Percentiles rank a stretch among this genome's conserved stretches.
phyloP scores from a whole-genome alignment of 306 rosid genomes.

The Geum urbanum region DNA sequence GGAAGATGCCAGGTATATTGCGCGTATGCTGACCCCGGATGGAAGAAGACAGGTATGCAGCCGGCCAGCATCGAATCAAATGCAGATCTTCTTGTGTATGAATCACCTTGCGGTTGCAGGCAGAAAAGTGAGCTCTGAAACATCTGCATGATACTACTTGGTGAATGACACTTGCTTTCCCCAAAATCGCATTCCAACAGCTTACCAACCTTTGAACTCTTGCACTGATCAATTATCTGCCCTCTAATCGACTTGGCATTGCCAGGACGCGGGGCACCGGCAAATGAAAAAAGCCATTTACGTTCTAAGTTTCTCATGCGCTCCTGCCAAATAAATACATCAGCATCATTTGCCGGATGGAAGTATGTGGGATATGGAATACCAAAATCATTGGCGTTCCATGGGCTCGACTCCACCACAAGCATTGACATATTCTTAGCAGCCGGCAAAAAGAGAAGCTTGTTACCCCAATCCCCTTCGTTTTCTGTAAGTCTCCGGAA shows the following conservation, averaged over 20 bases:
- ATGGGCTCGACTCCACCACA: slow-evolving; percentile 98
- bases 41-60: slow-evolving; percentile 96
- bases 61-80: slow-evolving; percentile 96
- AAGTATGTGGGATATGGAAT: slow-evolving; percentile 96
- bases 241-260: slow-evolving; percentile 84
- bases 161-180: slow-evolving; percentile 97
- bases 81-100: slow-evolving; percentile 92
- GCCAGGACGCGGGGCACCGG: slow-evolving; percentile 97
- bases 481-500: slow-evolving; percentile 72
- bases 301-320: slow-evolving; percentile 49
- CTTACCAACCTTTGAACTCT: slow-evolving; percentile 59
- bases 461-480: slow-evolving; percentile 85
- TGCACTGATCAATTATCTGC: slow-evolving; percentile 78
- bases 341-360: slow-evolving; percentile 92
- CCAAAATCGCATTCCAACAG: slow-evolving; percentile 93
- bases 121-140: slow-evolving; percentile 95
- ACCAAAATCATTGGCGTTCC: slow-evolving; percentile 97
- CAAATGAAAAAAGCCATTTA: slow-evolving; percentile 87
- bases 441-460: slow-evolving; percentile 88
- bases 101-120: slow-evolving; percentile 97
- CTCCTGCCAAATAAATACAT: slow-evolving; percentile 51
- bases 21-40: slow-evolving; percentile 94
- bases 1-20: slow-evolving; percentile 99
- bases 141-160: slow-evolving; percentile 96
- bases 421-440: slow-evolving; percentile 99